These are phyloP conservation scores for Sugiyamaella floridensis DNA, from an alignment of 805 yeast genomes.

Conservation along the genomic window DNA sequence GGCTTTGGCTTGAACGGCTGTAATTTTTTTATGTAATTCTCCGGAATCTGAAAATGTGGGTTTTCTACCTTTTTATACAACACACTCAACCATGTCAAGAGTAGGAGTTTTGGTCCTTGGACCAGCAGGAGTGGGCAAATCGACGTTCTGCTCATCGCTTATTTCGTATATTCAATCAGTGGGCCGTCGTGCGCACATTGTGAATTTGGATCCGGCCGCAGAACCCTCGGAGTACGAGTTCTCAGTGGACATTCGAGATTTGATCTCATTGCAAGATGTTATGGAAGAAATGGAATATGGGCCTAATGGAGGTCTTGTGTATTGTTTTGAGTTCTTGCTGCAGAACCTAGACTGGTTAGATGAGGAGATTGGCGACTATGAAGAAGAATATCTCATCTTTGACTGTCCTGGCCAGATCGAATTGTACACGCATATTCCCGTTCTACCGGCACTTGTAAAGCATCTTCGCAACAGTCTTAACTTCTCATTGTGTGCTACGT, in stretches of 20 bases:
- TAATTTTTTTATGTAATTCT: neutral
- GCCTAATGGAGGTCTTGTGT: constrained; percentile 89
- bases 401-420: constrained; percentile 98
- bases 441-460: constrained; percentile 78
- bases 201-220: constrained; percentile 95
- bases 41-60: neutral
- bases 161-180: constrained; percentile 81
- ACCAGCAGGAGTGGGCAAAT: constrained; percentile 97
- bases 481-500: constrained; percentile 87
- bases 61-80: neutral
- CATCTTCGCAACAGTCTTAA: constrained; percentile 75
- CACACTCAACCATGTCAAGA: constrained; percentile 72
- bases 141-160: constrained; percentile 85
- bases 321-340: constrained; percentile 83
- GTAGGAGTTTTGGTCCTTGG: constrained; percentile 92
- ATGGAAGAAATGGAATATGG: constrained; percentile 93
- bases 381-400: constrained; percentile 87
- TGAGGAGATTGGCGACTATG: constrained; percentile 92
- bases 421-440: constrained; percentile 88
- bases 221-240: constrained; percentile 88
- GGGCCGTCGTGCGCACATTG: constrained; percentile 91
- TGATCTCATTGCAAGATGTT: constrained; percentile 85
- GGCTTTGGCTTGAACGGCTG: neutral
- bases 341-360: constrained; percentile 95
- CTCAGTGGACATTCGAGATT: constrained; percentile 84